Conservation (phyloP, 1,284 basidiomycete genomes). For the Gymnopus androsaceus region DNA sequence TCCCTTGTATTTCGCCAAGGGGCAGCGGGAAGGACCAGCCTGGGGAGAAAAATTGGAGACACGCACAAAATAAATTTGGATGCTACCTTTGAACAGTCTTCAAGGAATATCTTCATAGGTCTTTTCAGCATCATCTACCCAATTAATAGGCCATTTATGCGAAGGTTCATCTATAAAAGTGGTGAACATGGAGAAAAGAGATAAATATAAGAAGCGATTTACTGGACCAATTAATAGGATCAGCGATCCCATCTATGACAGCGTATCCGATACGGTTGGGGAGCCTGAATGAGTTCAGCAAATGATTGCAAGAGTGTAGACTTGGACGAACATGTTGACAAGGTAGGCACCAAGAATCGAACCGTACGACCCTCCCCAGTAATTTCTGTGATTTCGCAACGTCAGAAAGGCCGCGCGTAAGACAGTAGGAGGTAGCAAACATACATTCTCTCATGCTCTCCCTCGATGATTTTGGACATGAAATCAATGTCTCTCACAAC, state of each 20-base stretch:
- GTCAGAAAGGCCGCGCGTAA: neutral
- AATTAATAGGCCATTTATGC: slow-evolving; percentile 36
- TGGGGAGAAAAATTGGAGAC: neutral
- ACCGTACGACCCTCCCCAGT: slow-evolving; percentile 27
- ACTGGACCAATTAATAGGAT: slow-evolving; percentile 32
- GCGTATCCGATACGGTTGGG: slow-evolving; percentile 24
- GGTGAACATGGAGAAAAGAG: neutral
- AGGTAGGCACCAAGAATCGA: slow-evolving; percentile 26
- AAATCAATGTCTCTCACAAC: slow-evolving; percentile 46
- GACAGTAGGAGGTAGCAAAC: slow-evolving; percentile 19
- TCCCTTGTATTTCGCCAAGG: slow-evolving; percentile 26
- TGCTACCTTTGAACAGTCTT: slow-evolving; percentile 34
- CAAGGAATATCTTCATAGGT: slow-evolving; percentile 36
- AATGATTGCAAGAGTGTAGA: neutral
- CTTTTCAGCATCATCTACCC: slow-evolving; percentile 31
- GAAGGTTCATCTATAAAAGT: slow-evolving; percentile 30
- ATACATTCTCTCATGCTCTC: slow-evolving; percentile 42
- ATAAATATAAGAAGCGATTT: slow-evolving; percentile 8
- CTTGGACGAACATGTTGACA: slow-evolving; percentile 28
- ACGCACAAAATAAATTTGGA: too few relatives aligned
- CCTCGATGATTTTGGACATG: slow-evolving; percentile 40
- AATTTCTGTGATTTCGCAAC: slow-evolving; percentile 23
- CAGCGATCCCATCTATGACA: slow-evolving; percentile 27
- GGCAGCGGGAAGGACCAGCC: slow-evolving; percentile 33
- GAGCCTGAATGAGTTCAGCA: slow-evolving; percentile 17